These are phyloP conservation scores for Neonectria coccinea DNA, from an alignment of 2,329 filamentous ascomycete species.

Conservation along the genomic window DNA sequence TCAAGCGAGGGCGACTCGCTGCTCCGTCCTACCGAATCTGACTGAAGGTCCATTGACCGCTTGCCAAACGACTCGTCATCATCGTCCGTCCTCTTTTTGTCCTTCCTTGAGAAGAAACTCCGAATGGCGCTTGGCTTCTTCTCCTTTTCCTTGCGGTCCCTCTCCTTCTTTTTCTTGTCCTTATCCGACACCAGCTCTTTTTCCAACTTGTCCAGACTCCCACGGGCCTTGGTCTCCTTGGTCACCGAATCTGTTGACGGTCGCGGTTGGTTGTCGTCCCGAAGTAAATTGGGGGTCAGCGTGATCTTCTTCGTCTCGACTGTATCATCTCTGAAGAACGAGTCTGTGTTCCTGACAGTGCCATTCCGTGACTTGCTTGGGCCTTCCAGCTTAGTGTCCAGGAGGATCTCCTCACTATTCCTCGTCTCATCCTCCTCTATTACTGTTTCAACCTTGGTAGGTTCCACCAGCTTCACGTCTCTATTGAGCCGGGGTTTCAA, in stretches of 20 bases:
- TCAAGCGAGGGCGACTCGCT: conserved; percentile 56
- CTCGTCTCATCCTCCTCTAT: conserved; percentile 51
- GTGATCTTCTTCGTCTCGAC: conserved; percentile 98
- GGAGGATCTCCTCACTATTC: conserved; percentile 75
- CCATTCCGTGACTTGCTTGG: conserved; percentile 81
- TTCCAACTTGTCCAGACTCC: conserved; percentile 79
- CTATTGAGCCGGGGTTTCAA: conserved; percentile 62
- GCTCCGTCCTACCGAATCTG: conserved; percentile 53
- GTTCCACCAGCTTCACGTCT: conserved; percentile 53
- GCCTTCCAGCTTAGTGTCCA: conserved; percentile 65
- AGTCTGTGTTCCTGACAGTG: conserved; percentile 90
- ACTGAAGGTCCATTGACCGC: conserved; percentile 67
- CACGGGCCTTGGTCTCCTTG: conserved; percentile 65
- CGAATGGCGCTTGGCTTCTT: conserved; percentile 69
- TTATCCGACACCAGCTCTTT: conserved; percentile 69
- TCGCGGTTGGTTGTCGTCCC: conserved; percentile 77
- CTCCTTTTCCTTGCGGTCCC: conserved; percentile 79
- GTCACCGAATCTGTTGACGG: conserved; percentile 61
- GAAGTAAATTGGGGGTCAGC: conserved; percentile 89
- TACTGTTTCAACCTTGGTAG: conserved; percentile 49
- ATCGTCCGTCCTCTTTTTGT: conserved; percentile 70
- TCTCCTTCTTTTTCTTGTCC: conserved; percentile 81
- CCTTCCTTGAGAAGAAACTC: conserved; percentile 72
- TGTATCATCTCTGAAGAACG: conserved; percentile 96
- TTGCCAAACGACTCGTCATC: conserved; percentile 73